Conservation (phyloP, 257 asterid genomes). For the Solanum etuberosum region DNA sequence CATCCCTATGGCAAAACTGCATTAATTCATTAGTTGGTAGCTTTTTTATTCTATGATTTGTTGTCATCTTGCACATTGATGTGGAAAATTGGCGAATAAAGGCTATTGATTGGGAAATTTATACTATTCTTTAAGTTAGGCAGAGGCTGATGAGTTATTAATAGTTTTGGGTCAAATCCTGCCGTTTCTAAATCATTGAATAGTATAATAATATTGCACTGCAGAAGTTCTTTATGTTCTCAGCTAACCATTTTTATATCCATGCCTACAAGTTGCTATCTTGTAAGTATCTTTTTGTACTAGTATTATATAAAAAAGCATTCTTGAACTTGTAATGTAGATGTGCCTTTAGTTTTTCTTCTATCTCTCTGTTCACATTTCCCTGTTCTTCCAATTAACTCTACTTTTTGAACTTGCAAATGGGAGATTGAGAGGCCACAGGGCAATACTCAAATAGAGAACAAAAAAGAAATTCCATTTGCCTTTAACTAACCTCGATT, state of each 20-base stretch:
- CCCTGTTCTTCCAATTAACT: conserved; percentile 17
- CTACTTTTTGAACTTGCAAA: conserved; percentile 13
- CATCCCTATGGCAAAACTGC: neutral
- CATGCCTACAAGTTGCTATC: neutral
- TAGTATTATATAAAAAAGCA: neutral
- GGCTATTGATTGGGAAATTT: neutral
- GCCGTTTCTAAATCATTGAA: conserved; percentile 1
- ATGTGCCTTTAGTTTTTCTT: neutral
- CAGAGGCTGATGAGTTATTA: conserved; percentile 4
- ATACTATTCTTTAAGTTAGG: conserved; percentile 1
- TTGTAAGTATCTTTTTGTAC: neutral
- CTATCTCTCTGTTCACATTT: conserved; percentile 9
- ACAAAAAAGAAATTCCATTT: conserved; percentile 28
- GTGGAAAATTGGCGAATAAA: neutral
- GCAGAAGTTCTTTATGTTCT: conserved; percentile 2
- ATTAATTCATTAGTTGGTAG: neutral
- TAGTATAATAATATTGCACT: conserved; percentile 1
- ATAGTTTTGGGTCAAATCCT: conserved; percentile 10
- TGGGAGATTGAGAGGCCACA: neutral
- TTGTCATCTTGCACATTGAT: neutral
- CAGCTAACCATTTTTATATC: neutral
- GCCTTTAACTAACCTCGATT: conserved; percentile 30
- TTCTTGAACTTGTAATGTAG: neutral
- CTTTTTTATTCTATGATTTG: neutral
- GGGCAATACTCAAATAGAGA: conserved; percentile 8